Percentiles rank a stretch among this genome's conserved stretches.
Evolutionary conservation across 2,329 filamentous ascomycete species (phyloP).

Genomic region (Fusarium multiceps): DNA sequence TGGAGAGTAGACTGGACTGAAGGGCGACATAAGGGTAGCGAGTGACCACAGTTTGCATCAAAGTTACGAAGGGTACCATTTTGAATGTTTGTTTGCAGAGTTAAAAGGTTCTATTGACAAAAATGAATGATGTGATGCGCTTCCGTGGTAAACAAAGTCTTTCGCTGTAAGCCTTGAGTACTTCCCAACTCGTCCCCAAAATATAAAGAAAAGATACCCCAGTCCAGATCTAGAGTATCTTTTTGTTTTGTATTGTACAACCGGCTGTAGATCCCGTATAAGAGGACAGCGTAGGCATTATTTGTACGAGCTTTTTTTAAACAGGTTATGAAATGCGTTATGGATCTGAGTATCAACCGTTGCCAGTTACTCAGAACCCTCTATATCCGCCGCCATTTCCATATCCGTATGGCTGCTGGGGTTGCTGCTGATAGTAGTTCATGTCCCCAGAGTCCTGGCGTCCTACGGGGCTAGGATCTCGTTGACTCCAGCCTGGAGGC

Average conservation of each 20-base stretch:
- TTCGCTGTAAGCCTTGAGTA: constrained; percentile 32
- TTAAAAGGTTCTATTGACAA: constrained; percentile 48
- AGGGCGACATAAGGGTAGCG: background rate
- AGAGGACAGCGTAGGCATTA: constrained; percentile 18
- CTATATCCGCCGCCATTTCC: constrained; percentile 44
- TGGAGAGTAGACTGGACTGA: constrained; percentile 29
- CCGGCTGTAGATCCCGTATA: constrained; percentile 6
- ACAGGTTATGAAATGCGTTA: constrained; percentile 20
- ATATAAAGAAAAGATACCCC: constrained; percentile 25
- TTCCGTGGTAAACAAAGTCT: constrained; percentile 47
- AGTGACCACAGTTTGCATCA: constrained; percentile 15
- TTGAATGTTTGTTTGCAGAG: constrained; percentile 39
- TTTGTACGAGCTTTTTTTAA: constrained; percentile 26
- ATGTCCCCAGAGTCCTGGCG: constrained; percentile 38
- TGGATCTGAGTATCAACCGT: constrained; percentile 24
- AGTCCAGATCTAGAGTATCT: background rate
- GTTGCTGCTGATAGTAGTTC: constrained; percentile 40
- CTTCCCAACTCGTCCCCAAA: constrained; percentile 27
- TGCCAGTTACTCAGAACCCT: constrained; percentile 37
- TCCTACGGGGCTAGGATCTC: constrained; percentile 29
- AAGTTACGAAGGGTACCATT: constrained; percentile 44
- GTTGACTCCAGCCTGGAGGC: constrained; percentile 52
- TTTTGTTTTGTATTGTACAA: constrained; percentile 26
- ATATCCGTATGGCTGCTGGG: constrained; percentile 42
- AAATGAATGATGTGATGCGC: constrained; percentile 45